Evolutionary conservation across 2,329 filamentous ascomycete species (phyloP), one percentile per base, ranked within the genome.

Genomic region (Cytospora mali): DNA sequence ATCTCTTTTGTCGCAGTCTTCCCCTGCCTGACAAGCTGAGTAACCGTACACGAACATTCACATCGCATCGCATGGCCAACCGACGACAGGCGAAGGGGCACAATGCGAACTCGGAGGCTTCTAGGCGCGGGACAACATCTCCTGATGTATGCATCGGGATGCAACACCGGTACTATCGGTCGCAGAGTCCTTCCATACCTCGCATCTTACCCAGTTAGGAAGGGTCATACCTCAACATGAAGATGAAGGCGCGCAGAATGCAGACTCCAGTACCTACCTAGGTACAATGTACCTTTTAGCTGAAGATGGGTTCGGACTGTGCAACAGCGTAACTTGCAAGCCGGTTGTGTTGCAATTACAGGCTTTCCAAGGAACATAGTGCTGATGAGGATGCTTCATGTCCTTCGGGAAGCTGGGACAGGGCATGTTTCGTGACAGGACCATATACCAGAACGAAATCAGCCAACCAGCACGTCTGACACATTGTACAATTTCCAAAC

Each of bases 11-110:
- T 62, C 48, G 42, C 60, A 58, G 55, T 53, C 27, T 58, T 46
- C 58, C 62, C 58, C 62, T 58, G 60, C 63, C 61, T 62, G 55
- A 56, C 60, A 62, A 62, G 55, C 52, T 33, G 59, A 21, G 55
- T 54, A 62, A 59, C 59, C 50, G 50, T 52, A 53, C 59, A 62
- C 59, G 31, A 51, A 31, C 46, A 58, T 53, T 60, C 29, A n/a
- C 58, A 54, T 60, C 35, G 25, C 58, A 54, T 60, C 35, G 35
- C 58, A 54, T 60, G 58, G 35, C 48, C 35, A 49, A 6, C 51
- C 58, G 39, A 54, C 31, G 58, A n/a, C 52, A 42, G 53, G 50
- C 33, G 53, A 42, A 60, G 42, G 21, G 16, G 50, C 28, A 28
- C 51, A 35, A 48, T 27, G 35, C 4, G 10, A 54, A 49, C 50